These are phyloP conservation scores for Bidens hawaiensis DNA, from an alignment of 140 eudicot genomes.

Conservation along the genomic window DNA sequence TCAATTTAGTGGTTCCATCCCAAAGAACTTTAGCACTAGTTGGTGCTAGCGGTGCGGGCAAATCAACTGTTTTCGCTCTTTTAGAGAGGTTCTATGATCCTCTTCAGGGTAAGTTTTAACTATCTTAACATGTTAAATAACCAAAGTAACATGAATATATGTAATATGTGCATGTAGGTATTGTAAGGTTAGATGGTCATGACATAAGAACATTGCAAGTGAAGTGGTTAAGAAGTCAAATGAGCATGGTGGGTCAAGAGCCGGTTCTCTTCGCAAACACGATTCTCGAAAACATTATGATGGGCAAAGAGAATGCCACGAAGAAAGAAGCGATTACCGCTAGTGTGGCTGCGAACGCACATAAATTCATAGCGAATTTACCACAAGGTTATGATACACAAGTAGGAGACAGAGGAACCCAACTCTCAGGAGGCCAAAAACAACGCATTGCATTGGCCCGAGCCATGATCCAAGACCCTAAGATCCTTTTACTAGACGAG, in stretches of 20 bases:
- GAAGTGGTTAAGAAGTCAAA: slow-evolving; percentile 82
- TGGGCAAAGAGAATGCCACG: slow-evolving; percentile 83
- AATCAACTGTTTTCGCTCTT: slow-evolving; percentile 81
- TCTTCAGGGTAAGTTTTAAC: slow-evolving; percentile 32
- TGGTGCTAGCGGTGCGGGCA: slow-evolving; percentile 85
- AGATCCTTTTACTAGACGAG: slow-evolving; percentile 72
- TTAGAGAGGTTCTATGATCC: slow-evolving; percentile 89
- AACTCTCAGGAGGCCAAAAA: slow-evolving; percentile 80
- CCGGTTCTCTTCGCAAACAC: slow-evolving; percentile 71
- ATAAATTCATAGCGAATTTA: slow-evolving; percentile 55
- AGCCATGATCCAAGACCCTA: slow-evolving; percentile 85
- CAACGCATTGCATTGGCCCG: slow-evolving; percentile 88
- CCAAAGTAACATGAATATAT: neutral
- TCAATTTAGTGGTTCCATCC: slow-evolving; percentile 61
- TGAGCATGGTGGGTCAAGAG: slow-evolving; percentile 95
- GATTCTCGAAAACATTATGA: slow-evolving; percentile 71
- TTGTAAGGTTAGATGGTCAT: slow-evolving; percentile 66
- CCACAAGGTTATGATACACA: slow-evolving; percentile 73
- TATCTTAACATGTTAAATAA: neutral
- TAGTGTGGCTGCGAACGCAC: slow-evolving; percentile 71
- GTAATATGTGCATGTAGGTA: slow-evolving; percentile 51
- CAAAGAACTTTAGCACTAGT: slow-evolving; percentile 69
- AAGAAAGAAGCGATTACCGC: slow-evolving; percentile 68
- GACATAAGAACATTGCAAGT: slow-evolving; percentile 74
- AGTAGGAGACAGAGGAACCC: slow-evolving; percentile 82